A percentile compares a stretch with the other conserved stretches of the same genome.
Evolutionary conservation across 495 filamentous ascomycete genomes (phyloP).

Genomic region (Annulohypoxylon stygium): DNA sequence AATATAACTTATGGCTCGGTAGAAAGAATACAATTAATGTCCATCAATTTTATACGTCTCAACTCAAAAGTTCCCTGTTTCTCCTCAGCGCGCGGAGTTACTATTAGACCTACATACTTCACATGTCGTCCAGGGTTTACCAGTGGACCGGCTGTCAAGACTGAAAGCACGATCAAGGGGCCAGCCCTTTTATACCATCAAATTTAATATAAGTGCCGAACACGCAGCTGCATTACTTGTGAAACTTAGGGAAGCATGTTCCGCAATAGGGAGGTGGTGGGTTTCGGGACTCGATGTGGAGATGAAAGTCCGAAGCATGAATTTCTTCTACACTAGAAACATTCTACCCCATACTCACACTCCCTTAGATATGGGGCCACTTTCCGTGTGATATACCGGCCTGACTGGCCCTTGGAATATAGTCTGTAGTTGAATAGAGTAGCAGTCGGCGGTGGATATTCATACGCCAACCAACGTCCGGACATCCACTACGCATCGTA

Average conservation of each 20-base stretch:
- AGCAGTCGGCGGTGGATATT: too few species aligned
- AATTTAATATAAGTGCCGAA: background rate
- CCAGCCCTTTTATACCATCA: background rate
- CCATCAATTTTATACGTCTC: background rate
- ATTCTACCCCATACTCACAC: background rate
- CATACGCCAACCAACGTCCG: too few species aligned
- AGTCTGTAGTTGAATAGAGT: background rate
- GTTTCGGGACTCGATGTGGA: conserved; percentile 1
- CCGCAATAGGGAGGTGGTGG: conserved; percentile 25
- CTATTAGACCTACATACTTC: conserved; percentile 6
- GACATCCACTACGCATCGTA: too few species aligned
- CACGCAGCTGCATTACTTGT: background rate
- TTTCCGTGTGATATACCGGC: background rate
- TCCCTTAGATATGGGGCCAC: background rate
- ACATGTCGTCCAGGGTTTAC: background rate
- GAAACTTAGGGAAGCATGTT: conserved; percentile 3
- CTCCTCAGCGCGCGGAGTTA: background rate
- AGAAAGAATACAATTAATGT: background rate
- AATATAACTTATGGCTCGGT: background rate
- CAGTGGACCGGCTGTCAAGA: background rate
- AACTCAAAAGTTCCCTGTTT: background rate
- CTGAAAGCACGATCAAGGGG: background rate
- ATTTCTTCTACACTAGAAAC: background rate
- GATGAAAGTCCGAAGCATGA: conserved; percentile 10
- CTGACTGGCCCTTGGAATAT: background rate